Base-by-base conservation (phyloP, 2,329 filamentous ascomycete species). In the Trichophyton simii region DNA sequence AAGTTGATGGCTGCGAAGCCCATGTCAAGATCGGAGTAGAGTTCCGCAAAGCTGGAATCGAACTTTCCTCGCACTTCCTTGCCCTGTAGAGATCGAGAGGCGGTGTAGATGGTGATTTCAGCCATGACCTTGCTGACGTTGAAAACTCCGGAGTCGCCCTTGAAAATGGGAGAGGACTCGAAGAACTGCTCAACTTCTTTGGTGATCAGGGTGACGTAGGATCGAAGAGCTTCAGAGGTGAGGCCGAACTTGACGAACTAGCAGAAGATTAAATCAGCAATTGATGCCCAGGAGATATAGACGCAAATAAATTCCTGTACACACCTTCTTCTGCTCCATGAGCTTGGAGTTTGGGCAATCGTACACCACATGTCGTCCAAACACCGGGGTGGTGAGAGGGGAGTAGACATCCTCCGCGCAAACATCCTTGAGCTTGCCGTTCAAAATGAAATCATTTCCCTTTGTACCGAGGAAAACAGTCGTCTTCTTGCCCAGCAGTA, bases 321-420 rank as follows among this genome's bases (percentile, higher is more conserved):
- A 65, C 73, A 91, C 88, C 84, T 92, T 94, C 80, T 95, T 95
- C 80, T 95, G 90, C 78, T 95, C 90, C 90, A 95, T 95, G 71
- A 95, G 82, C 77, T 95, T 95, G 62, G 89, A 81, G 72, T 95
- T 95, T 48, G 89, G 89, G 76, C 89, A 94, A 73, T 95, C 90
- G 72, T 95, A 95, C 60, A 95, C 88, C 28, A 95, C 90, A 76
- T 91, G 87, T 68, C 84, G 85, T 67, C 90, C 90, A 71, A 95
- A 95, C 2, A 86, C 83, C 52, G 83, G 83, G 4, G 82, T 84
- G 25, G 80, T 83, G 62, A 96, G 80, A 61, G 88, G 87, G 61
- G 83, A 87, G 76, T 95, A 95, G 65, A 95, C 88, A 69, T 96
- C 90, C 76, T 95, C 91, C 41, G 91, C 91, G 72, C 87, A 91